Conservation (phyloP, 768 basidiomycete species). For the Crucibulum laeve region DNA sequence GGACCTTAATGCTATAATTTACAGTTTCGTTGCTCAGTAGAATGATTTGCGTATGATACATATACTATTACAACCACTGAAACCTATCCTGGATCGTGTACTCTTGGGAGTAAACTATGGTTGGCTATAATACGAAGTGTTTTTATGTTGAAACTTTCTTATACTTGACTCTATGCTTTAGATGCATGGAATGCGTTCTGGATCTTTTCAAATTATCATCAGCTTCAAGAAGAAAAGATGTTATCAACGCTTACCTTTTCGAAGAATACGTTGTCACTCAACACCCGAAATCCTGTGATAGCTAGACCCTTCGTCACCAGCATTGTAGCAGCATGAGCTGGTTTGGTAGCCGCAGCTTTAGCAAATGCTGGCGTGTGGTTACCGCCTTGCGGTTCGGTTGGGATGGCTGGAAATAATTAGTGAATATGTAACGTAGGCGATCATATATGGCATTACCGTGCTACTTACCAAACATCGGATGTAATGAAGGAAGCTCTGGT, state of each 20-base stretch:
- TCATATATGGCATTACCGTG: too few species aligned
- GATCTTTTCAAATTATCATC: background rate
- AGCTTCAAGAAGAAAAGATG: background rate
- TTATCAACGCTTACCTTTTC: slow-evolving; percentile 34
- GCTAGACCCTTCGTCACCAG: slow-evolving; percentile 57
- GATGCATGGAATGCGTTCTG: background rate
- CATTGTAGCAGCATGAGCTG: slow-evolving; percentile 63
- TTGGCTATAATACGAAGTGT: too few species aligned
- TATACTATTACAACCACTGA: too few species aligned
- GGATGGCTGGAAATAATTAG: slow-evolving; percentile 50
- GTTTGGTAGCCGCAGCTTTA: slow-evolving; percentile 48
- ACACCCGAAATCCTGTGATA: slow-evolving; percentile 52
- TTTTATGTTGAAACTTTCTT: too few species aligned
- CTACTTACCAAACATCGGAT: slow-evolving; percentile 55
- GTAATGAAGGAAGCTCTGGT: slow-evolving; percentile 56
- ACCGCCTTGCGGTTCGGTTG: slow-evolving; percentile 65
- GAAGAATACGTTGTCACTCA: slow-evolving; percentile 57
- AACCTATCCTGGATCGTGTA: too few species aligned
- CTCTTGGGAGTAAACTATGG: too few species aligned
- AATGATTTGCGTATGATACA: too few species aligned
- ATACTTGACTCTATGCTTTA: too few species aligned
- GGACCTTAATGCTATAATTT: too few species aligned
- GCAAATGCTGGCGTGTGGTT: slow-evolving; percentile 74
- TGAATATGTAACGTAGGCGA: slow-evolving; percentile 6
- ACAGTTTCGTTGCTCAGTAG: too few species aligned